A percentile compares a stretch with the other conserved stretches of the same genome.
phyloP scores from a whole-genome alignment of 331 rosid genomes.

The Quercus tomentella region DNA sequence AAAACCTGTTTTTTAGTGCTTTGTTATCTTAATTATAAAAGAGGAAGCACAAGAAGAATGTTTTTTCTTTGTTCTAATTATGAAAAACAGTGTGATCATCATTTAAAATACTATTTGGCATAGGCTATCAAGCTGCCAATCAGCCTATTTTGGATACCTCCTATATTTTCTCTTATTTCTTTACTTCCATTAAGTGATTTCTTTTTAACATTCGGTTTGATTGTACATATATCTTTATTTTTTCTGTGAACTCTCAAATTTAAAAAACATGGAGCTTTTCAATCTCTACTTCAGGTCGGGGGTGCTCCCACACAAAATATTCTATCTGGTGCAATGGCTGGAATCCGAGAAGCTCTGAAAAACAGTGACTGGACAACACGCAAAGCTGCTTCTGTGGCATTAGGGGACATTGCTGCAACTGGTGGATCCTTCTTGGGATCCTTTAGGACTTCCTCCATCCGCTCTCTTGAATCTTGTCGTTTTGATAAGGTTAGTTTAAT shows the following conservation, averaged over 20 bases:
- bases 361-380: slow-evolving; percentile 84
- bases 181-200: not conserved
- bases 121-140: not conserved
- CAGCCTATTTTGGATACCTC: not conserved
- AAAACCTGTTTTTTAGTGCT: not conserved
- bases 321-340: slow-evolving; percentile 51
- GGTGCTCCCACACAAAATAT: slow-evolving; percentile 65
- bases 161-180: not conserved
- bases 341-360: slow-evolving; percentile 67
- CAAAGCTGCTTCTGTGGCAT: slow-evolving; percentile 74
- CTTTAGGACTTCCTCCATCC: slow-evolving; percentile 55
- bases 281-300: slow-evolving; percentile 51
- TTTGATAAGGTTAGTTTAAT: slow-evolving; percentile 68
- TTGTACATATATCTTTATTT: not conserved
- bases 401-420: slow-evolving; percentile 64
- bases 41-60: not conserved
- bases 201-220: not conserved
- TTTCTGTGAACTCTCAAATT: not conserved
- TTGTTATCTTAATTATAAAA: not conserved
- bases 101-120: not conserved
- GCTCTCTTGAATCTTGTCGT: slow-evolving; percentile 74
- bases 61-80: not conserved
- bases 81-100: not conserved
- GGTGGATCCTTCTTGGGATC: slow-evolving; percentile 50
- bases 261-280: not conserved